Evolutionary conservation across 1,284 basidiomycete genomes (phyloP), one percentile per base, ranked within the genome.

Genomic region (Singerocomus inundabilis): DNA sequence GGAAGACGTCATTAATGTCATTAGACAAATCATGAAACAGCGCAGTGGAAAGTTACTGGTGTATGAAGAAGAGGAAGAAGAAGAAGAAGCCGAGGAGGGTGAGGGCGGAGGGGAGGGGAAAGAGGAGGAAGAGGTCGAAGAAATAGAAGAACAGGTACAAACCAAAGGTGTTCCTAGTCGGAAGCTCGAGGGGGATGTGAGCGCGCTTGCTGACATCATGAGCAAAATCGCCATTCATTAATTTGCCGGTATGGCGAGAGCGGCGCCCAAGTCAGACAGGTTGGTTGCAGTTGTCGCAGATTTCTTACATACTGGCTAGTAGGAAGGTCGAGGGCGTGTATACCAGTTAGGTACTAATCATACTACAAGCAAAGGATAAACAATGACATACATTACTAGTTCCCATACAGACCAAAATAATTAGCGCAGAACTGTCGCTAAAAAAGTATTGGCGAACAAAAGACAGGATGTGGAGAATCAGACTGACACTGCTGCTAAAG

Each of bases 51-150:
- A 77, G 57, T 60, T 88, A 11, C 66, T 81, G 6, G 67, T 78
- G 10, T 78, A 92, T 44, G 91, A 92, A 46, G 85, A 88, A 44
- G 88, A 89, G 38, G 87, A 85, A 35, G 84, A 85, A 54, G 82
- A 82, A 15, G 46, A 54, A 9, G 49, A 42, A 2, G 21, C 2
- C 21, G 21, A 21, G 21, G 21, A 21, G 21, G 21, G 2, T 2
- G 57, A 75, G 61, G 5, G 46, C 65, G 11, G 70, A 68, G 29
- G 78, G 80, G 37, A 77, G 81, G 35, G 77, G 75, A 4, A 73
- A 73, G 25, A 76, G 75, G 33, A 75, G 74, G 69, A 73, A 40
- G 59, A 67, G n/a, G 34, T 15, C 15, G 46, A 50, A 18, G 63
- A 62, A 21, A 57, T 4, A 21, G 21, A 21, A 21, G 21, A 21